Evolutionary conservation across 805 yeast genomes (phyloP).

Genomic region (Wickerhamomyces bisporus): DNA sequence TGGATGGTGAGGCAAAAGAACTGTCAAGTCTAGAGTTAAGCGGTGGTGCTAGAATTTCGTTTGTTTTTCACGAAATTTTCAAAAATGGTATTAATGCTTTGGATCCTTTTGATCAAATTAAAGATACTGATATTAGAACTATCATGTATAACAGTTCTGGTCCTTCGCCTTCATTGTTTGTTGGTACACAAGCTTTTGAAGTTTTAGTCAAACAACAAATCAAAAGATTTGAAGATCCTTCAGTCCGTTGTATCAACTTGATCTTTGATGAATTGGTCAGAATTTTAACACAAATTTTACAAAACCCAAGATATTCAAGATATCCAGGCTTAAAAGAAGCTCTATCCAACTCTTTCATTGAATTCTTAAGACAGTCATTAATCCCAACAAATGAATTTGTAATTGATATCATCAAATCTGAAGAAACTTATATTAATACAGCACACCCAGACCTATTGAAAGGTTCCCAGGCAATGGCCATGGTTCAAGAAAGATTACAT

Average conservation of each 20-base stretch:
- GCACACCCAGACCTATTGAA: slow-evolving; percentile 95
- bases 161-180: slow-evolving; percentile 91
- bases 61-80: slow-evolving; percentile 94
- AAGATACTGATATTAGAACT: slow-evolving; percentile 93
- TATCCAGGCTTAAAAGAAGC: slow-evolving; percentile 91
- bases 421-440: slow-evolving; percentile 92
- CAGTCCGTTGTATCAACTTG: slow-evolving; percentile 79
- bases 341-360: slow-evolving; percentile 72
- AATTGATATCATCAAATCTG: slow-evolving; percentile 74
- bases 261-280: slow-evolving; percentile 94
- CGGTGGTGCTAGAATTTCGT: slow-evolving; percentile 97
- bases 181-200: slow-evolving; percentile 96
- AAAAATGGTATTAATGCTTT: slow-evolving; percentile 87
- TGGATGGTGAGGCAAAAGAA: slow-evolving; percentile 91
- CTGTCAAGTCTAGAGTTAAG: slow-evolving; percentile 83
- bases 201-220: slow-evolving; percentile 93
- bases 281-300: slow-evolving; percentile 77
- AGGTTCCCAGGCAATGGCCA: slow-evolving; percentile 92
- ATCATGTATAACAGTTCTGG: slow-evolving; percentile 97
- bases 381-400: slow-evolving; percentile 86
- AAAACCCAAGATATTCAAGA: slow-evolving; percentile 77
- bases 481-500: slow-evolving; percentile 80
- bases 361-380: slow-evolving; percentile 71
- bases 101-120: slow-evolving; percentile 95
- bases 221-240: slow-evolving; percentile 90